Conservation (phyloP, 257 asterid species). For the Scutellaria galericulata region DNA sequence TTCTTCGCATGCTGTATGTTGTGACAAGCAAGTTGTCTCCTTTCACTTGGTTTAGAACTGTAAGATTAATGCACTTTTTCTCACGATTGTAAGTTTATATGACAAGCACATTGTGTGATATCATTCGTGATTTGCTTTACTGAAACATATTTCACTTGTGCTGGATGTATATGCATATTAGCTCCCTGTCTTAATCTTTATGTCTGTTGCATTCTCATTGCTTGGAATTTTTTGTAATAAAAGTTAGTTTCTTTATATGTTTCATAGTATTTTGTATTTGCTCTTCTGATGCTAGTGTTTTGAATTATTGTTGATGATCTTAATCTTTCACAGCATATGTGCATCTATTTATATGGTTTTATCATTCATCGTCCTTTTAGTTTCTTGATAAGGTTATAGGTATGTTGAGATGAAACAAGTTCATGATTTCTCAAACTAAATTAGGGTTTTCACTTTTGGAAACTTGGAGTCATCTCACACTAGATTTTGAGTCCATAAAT, state of each 20-base stretch:
- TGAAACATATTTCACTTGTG: not conserved
- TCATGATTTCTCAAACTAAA: no score
- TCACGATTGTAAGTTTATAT: no score
- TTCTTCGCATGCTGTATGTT: slow-evolving; percentile 41
- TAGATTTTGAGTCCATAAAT: no score
- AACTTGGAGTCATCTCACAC: no score
- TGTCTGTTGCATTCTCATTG: slow-evolving; percentile 29
- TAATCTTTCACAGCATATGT: not conserved
- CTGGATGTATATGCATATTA: slow-evolving; percentile 40
- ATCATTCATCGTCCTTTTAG: not conserved
- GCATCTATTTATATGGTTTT: not conserved
- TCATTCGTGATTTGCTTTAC: slow-evolving; percentile 35
- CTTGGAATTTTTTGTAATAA: slow-evolving; percentile 24
- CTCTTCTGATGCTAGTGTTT: slow-evolving; percentile 8
- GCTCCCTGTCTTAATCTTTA: slow-evolving; percentile 37
- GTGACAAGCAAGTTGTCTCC: slow-evolving; percentile 22
- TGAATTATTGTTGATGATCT: not conserved
- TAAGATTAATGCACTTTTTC: no score
- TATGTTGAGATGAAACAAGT: no score
- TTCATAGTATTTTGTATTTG: slow-evolving; percentile 28
- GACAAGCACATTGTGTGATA: slow-evolving; percentile 22
- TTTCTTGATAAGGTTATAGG: no score
- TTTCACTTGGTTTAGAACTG: no score
- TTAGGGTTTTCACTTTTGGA: no score
- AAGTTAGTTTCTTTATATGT: slow-evolving; percentile 17